Evolutionary conservation across 345 rosid species (phyloP).

Genomic region (Isatis tinctoria): DNA sequence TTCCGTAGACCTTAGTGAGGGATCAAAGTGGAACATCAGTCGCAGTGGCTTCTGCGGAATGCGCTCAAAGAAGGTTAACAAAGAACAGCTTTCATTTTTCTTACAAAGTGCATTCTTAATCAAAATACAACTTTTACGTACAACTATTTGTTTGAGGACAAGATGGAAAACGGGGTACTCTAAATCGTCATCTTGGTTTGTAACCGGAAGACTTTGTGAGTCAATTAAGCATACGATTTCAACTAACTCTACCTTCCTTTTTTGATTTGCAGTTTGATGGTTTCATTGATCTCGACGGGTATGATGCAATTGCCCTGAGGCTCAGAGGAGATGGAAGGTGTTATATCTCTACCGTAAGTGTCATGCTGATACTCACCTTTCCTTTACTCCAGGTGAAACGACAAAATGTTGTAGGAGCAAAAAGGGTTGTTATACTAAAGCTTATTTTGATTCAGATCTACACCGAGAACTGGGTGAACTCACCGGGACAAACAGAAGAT

Average conservation of each 20-base stretch:
- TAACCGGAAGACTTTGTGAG: background rate
- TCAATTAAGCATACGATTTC: background rate
- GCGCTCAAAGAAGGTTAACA: conserved; percentile 86
- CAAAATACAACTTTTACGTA: background rate
- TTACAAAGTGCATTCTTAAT: background rate
- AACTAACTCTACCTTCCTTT: background rate
- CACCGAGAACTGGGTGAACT: conserved; percentile 96
- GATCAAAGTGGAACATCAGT: conserved; percentile 70
- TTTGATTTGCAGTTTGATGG: conserved; percentile 72
- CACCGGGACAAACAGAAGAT: conserved; percentile 89
- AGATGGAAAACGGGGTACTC: background rate
- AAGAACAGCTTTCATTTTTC: background rate
- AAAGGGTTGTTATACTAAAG: conserved; percentile 10
- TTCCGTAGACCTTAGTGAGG: conserved; percentile 64
- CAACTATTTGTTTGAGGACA: background rate
- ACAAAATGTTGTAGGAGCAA: background rate
- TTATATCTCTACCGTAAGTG: conserved; percentile 88
- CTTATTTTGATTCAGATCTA: conserved; percentile 56
- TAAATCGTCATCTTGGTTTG: background rate
- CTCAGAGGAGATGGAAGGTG: conserved; percentile 94
- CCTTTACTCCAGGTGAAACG: background rate
- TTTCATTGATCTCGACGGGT: conserved; percentile 83
- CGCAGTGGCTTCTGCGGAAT: conserved; percentile 95
- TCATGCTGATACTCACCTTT: background rate
- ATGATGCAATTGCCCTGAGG: conserved; percentile 78